Percentiles rank a stretch among this genome's conserved stretches.
Evolutionary conservation across 352 stramenopile species (phyloP).

Genomic region (Phytophthora cactorum): DNA sequence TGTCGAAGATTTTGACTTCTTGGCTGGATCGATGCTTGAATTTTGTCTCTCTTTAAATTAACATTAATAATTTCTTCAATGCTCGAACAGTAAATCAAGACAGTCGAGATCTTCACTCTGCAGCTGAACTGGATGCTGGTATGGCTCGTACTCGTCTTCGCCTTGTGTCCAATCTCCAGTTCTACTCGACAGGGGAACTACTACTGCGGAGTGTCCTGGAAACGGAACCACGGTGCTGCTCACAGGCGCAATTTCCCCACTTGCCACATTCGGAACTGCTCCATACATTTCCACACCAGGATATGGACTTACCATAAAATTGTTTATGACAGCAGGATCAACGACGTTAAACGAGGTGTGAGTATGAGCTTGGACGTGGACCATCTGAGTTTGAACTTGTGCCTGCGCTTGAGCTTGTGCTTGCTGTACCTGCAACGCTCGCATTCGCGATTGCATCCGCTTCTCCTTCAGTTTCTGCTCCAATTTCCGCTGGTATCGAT

Average conservation of each 20-base stretch:
- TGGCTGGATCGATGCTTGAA: too few relatives aligned
- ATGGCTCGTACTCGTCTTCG: conserved; percentile 47
- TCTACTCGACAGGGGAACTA: neutral
- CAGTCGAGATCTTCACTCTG: conserved; percentile 47
- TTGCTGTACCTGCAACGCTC: conserved; percentile 33
- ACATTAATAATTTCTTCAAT: conserved; percentile 11
- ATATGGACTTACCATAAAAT: conserved; percentile 14
- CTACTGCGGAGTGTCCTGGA: neutral
- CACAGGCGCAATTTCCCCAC: neutral
- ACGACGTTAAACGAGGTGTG: conserved; percentile 5
- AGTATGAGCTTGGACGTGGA: conserved; percentile 5
- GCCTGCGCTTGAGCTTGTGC: conserved; percentile 18
- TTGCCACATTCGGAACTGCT: neutral
- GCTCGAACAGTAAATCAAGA: conserved; percentile 36
- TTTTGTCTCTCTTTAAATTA: too few relatives aligned
- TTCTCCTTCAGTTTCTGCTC: conserved; percentile 51
- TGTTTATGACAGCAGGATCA: conserved; percentile 3
- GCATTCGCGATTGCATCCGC: conserved; percentile 35
- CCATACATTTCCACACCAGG: conserved; percentile 23
- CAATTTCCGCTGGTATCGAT: conserved; percentile 67
- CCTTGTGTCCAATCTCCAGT: conserved; percentile 11
- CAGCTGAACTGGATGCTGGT: conserved; percentile 43
- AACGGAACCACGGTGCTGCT: conserved; percentile 7
- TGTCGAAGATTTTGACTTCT: neutral
- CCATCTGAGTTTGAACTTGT: conserved; percentile 28